Conservation (phyloP, 495 filamentous ascomycete species). For the Pyrenula massariospora region DNA sequence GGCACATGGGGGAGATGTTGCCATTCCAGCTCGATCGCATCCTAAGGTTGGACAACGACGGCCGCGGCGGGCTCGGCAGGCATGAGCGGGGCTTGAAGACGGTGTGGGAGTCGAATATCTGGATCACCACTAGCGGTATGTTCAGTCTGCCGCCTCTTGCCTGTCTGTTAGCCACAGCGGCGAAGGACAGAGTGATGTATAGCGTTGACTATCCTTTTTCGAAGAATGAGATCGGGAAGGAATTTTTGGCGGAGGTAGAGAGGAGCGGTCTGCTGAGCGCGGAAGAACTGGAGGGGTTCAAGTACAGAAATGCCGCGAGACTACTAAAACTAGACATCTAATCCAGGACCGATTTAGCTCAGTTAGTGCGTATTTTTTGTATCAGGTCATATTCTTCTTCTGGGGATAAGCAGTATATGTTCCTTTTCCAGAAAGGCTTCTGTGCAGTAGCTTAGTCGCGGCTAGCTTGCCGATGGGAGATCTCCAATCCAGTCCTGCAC, state of each 20-base stretch:
- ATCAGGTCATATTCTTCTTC: too few species aligned
- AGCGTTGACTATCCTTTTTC: slow-evolving; percentile 4
- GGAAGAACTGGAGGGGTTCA: slow-evolving; percentile 41
- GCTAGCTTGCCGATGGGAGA: too few species aligned
- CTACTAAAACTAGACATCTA: slow-evolving; percentile 23
- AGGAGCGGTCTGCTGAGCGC: slow-evolving; percentile 35
- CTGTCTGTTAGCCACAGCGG: slow-evolving; percentile 1
- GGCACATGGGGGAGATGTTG: slow-evolving; percentile 25
- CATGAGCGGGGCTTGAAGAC: neutral
- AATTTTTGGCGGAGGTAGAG: slow-evolving; percentile 36
- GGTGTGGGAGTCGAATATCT: slow-evolving; percentile 5
- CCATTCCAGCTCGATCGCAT: slow-evolving; percentile 23
- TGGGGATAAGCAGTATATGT: too few species aligned
- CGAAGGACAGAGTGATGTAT: slow-evolving; percentile 4
- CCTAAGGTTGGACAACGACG: slow-evolving; percentile 7
- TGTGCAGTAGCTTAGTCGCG: too few species aligned
- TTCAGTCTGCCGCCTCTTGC: slow-evolving; percentile 2
- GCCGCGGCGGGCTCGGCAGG: slow-evolving; percentile 1
- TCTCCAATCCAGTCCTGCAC: too few species aligned
- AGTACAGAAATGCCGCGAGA: slow-evolving; percentile 41
- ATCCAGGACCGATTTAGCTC: too few species aligned
- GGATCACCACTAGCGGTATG: slow-evolving; percentile 5
- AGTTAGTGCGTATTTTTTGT: too few species aligned
- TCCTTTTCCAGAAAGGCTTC: too few species aligned
- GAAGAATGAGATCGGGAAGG: slow-evolving; percentile 6